Base-by-base conservation (phyloP, 2,329 filamentous ascomycete genomes). In the Dothistroma pini region DNA sequence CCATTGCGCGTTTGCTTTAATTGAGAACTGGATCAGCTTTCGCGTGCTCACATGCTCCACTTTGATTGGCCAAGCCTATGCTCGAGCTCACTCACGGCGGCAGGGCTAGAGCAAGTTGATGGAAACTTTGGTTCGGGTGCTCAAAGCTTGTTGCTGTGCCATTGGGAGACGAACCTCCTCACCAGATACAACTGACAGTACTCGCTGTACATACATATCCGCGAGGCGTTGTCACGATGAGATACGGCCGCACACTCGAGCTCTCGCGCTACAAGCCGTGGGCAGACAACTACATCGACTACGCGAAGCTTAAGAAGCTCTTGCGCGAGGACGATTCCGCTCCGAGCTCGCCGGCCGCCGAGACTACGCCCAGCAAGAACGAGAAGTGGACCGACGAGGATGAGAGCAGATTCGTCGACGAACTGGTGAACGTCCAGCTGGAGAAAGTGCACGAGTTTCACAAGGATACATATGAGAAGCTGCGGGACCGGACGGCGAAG, bases 371-470 rank as follows among this genome's bases (percentile, higher is more conserved):
- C 81, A 80, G 56, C 80, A 85, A 61, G 71, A 35, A 50, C 34
- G 48, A 53, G 44, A 56, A 77, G 47, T 99, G 95, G 95, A 96
- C 93, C 29, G 92, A 96, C 71, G 87, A 93, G 52, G 95, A 99
- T 75, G 95, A 97, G 81, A 90, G 89, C 73, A 85, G 84, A 38
- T 99, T 99, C 77, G 95, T 93, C 73, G 91, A 97, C 74, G 93
- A 97, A 80, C 84, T 97, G 68, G 88, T 97, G 77, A 97, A 96
- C 73, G 87, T 90, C 31, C 91, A 99, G 80, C 83, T 99, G 66
- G 93, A 97, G 71, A 97, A 97, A 79, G 93, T 97, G 63, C 89
- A 93, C 73, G 80, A 84, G 57, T 97, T 97, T 78, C 95, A 97
- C 77, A 84, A 88, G 64, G 83, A 90, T 67, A 91, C 86, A n/a